Base-by-base conservation (phyloP, 1,284 basidiomycete genomes). In the Ustilago sp. region DNA sequence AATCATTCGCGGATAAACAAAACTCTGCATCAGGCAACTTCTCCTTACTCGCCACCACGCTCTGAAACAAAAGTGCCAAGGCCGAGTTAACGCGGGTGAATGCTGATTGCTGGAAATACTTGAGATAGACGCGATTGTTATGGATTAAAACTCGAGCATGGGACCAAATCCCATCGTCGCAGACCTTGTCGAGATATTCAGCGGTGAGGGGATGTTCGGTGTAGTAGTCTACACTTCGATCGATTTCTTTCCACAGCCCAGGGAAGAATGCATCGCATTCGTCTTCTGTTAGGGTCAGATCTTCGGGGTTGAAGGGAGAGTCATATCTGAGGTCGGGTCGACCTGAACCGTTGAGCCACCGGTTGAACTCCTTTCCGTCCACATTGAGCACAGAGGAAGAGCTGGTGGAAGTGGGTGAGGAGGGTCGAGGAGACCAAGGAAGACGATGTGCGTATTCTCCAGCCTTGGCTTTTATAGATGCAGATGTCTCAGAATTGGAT, bases 11-110 rank as follows among this genome's bases (percentile, higher is more conserved):
- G 31, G 68, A 71, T 17, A 85, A 54, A 50, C 82, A 83, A 50
- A 85, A 85, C 68, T 85, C 84, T n/a, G 82, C 75, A 63, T 85
- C 79, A 4, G 84, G 84, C 41, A 85, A 53, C 51, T 63, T 73
- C 59, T 85, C 84, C 13, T 77, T 60, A 8, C 78, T 59, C 0
- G 73, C 74, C 9, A 72, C 64, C 13, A 84, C 80, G 15, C 67
- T 58, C 59, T 82, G 77, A 62, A 77, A 70, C 34, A 82, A 74
- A 5, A 82, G 61, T 1, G 77, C 79, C 5, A 82, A 58, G 2
- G 82, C 80, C 4, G 81, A 68, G 35, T 82, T 71, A 59, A 77
- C 62, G 2, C 80, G 70, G 0, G 74, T 79, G 38, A 81, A 82
- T 28, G 73, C 73, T 12, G 77, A 80, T 36, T 82, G 74, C 51